phyloP scores from a whole-genome alignment of 192 early-diverging fungal genomes.

The Entophlyctis luteolus region DNA sequence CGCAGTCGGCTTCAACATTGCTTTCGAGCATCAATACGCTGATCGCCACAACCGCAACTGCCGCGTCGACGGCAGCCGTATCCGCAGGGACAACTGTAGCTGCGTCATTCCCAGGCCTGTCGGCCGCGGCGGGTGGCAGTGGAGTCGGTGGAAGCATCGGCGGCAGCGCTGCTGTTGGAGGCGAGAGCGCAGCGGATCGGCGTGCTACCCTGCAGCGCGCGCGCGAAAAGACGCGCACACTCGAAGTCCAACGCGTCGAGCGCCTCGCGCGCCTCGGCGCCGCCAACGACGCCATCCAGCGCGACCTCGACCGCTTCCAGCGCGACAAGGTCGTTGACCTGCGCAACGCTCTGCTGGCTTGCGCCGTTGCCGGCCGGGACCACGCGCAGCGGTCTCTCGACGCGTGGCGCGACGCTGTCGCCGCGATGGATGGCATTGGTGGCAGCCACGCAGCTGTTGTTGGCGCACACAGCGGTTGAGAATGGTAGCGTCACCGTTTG shows the following conservation, averaged over 20 bases:
- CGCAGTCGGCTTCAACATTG: neutral
- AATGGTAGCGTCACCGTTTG: neutral
- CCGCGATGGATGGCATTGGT: conserved; percentile 25
- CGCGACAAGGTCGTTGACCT: conserved; percentile 86
- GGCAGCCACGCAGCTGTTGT: neutral
- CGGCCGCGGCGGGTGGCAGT: neutral
- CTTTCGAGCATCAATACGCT: neutral
- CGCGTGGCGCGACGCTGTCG: conserved; percentile 42
- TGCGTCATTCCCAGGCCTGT: neutral
- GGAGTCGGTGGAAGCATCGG: conserved; percentile 67
- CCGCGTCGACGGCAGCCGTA: too few species aligned
- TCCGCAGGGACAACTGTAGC: neutral
- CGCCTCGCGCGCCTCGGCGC: conserved; percentile 68
- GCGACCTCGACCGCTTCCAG: conserved; percentile 91
- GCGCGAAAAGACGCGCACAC: conserved; percentile 69
- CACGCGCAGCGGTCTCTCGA: conserved; percentile 21
- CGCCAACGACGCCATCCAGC: conserved; percentile 77
- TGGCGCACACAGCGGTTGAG: neutral
- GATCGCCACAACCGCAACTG: neutral
- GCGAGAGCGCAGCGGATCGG: conserved; percentile 85
- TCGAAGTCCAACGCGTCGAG: conserved; percentile 76
- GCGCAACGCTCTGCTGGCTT: conserved; percentile 70
- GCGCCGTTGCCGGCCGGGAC: conserved; percentile 37
- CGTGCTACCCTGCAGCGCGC: conserved; percentile 85
- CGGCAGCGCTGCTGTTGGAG: conserved; percentile 80